Evolutionary conservation across 164 flowering plant genomes (phyloP).

Genomic region (Houttuynia cordata): DNA sequence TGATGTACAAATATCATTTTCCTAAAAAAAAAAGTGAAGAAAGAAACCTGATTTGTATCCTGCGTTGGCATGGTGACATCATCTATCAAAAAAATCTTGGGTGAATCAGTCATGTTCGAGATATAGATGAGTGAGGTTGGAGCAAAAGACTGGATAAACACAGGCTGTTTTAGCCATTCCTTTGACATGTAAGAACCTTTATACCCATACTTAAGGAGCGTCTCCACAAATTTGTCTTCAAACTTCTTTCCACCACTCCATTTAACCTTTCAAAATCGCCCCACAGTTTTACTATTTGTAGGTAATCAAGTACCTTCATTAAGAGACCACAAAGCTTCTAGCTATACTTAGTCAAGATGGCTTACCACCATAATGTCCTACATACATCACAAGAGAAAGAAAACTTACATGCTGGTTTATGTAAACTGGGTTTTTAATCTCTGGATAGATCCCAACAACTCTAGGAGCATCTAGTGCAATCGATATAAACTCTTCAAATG

Average conservation of each 20-base stretch:
- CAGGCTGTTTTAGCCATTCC: slow-evolving; percentile 83
- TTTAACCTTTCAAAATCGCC: slow-evolving; percentile 48
- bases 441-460: slow-evolving; percentile 97
- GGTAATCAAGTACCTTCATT: no score
- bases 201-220: slow-evolving; percentile 79
- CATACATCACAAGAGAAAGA: neutral
- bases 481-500: slow-evolving; percentile 87
- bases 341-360: neutral
- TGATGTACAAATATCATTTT: no score
- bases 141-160: slow-evolving; percentile 93
- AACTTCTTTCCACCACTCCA: slow-evolving; percentile 27
- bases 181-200: slow-evolving; percentile 79
- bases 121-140: slow-evolving; percentile 72
- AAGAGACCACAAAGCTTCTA: neutral
- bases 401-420: slow-evolving; percentile 83
- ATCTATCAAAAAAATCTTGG: slow-evolving; percentile 81
- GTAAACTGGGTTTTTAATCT: slow-evolving; percentile 88
- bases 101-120: slow-evolving; percentile 67
- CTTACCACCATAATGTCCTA: neutral
- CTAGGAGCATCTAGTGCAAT: slow-evolving; percentile 90
- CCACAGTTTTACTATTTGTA: neutral
- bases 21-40: slow-evolving; percentile 1
- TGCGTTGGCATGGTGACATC: slow-evolving; percentile 57
- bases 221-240: slow-evolving; percentile 4
- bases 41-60: slow-evolving; percentile 86